Evolutionary conservation across 257 asterid species (phyloP).

Genomic region (Solanum ossicruentum): DNA sequence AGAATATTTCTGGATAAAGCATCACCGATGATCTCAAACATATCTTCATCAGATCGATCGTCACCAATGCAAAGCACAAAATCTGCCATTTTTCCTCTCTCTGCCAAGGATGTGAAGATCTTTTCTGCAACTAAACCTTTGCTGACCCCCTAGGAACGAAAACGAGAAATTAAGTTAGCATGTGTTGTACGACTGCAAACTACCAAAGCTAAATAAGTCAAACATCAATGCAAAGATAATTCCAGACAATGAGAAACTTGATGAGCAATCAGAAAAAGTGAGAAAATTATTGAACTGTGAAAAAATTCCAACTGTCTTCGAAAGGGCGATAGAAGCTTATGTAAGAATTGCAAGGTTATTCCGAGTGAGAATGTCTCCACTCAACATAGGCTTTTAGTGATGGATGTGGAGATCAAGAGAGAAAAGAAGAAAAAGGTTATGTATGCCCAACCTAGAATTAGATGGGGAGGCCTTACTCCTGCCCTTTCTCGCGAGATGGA

Average conservation of each 20-base stretch:
- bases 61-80: conserved; percentile 86
- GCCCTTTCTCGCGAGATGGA: too few species aligned
- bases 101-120: conserved; percentile 57
- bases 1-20: conserved; percentile 42
- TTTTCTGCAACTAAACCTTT: conserved; percentile 74
- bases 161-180: not conserved
- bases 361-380: too few species aligned
- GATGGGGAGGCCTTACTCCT: too few species aligned
- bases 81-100: conserved; percentile 46
- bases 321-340: too few species aligned
- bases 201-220: not conserved
- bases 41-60: conserved; percentile 86
- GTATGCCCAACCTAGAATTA: too few species aligned
- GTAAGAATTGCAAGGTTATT: too few species aligned
- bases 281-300: not conserved
- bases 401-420: too few species aligned
- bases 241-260: not conserved
- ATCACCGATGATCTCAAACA: conserved; percentile 61
- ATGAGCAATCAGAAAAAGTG: not conserved
- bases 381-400: too few species aligned
- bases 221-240: not conserved
- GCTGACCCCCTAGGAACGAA: conserved; percentile 48
- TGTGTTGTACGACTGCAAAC: not conserved
- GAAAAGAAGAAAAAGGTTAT: too few species aligned
- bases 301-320: not conserved